phyloP scores from a whole-genome alignment of 2,329 filamentous ascomycete genomes.

The Xylariales sp. region DNA sequence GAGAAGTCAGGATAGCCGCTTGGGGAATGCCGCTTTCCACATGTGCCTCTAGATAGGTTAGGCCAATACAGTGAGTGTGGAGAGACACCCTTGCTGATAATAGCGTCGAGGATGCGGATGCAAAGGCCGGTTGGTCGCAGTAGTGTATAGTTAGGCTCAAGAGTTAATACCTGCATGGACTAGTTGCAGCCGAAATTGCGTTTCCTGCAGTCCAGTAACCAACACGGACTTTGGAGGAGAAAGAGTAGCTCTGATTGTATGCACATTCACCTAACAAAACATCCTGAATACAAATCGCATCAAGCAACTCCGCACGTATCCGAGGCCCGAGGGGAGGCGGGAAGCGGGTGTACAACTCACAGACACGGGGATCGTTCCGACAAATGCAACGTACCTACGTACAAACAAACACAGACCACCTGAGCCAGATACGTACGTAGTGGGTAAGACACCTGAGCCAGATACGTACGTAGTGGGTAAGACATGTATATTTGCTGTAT shows the following conservation, averaged over 20 bases:
- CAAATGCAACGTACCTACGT: too few species aligned
- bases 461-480: too few species aligned
- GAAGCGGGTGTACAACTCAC: too few species aligned
- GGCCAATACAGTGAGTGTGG: neutral
- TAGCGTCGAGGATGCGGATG: neutral
- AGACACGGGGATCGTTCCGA: too few species aligned
- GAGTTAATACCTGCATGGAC: constrained; percentile 8
- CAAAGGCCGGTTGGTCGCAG: neutral
- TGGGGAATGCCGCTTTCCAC: constrained; percentile 1
- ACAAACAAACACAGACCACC: too few species aligned
- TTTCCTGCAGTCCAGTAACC: neutral
- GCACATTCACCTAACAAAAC: too few species aligned
- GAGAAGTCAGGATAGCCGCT: neutral
- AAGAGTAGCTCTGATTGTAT: neutral
- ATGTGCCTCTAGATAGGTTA: neutral
- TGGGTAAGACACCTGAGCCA: too few species aligned
- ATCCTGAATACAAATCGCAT: constrained; percentile 5
- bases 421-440: too few species aligned
- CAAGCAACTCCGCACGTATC: too few species aligned
- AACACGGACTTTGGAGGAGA: neutral
- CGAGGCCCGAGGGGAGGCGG: too few species aligned
- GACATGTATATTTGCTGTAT: too few species aligned
- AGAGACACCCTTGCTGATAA: constrained; percentile 1
- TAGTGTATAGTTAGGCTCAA: neutral
- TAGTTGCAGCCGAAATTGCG: constrained; percentile 5